Base-by-base conservation (phyloP, 805 yeast genomes). In the Zygotorulaspora sp. region DNA sequence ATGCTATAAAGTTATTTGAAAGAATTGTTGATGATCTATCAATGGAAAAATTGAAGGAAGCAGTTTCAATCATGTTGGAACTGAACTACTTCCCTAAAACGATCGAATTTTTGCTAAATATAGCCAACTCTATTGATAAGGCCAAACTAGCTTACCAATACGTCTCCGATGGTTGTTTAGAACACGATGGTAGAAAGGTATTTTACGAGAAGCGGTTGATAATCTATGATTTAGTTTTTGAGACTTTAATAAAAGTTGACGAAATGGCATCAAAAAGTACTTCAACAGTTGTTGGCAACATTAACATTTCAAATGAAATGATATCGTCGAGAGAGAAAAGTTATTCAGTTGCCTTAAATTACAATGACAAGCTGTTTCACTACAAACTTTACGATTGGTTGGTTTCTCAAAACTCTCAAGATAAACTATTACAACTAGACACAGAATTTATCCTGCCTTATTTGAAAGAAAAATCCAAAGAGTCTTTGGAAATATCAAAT, bases 341-440 rank as follows among this genome's bases (percentile, higher is more conserved):
- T 21, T 89, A 89, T 58, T 72, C 74, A 6, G 71, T 81, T 12
- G 85, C 92, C 39, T 78, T 88, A 52, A 74, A 75, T 12, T 80
- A 80, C 36, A 70, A 75, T 30, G 97, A 92, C 57, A 84, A 81
- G 53, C 60, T 78, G n/a, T 92, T 92, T 72, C 98, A 92, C 48
- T 87, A 80, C 62, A 84, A 85, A 47, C 75, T 92, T 47, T 92
- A 92, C 61, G 90, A 86, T 58, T 92, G 97, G 97, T 80, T 87
- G 50, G 80, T 87, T 22, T 64, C 71, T 30, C 85, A 84, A 53
- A 89, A 86, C 3, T 74, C 78, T 19, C 80, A 85, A 44, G 92
- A 83, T 39, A 76, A 84, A 44, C 66, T 92, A 30, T 68, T 90
- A 42, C 85, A 82, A 32, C 72, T 90, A 40, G 83, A 85, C 37